These are phyloP conservation scores for Cucumis cinereus DNA, from an alignment of 306 rosid species.

Conservation along the genomic window DNA sequence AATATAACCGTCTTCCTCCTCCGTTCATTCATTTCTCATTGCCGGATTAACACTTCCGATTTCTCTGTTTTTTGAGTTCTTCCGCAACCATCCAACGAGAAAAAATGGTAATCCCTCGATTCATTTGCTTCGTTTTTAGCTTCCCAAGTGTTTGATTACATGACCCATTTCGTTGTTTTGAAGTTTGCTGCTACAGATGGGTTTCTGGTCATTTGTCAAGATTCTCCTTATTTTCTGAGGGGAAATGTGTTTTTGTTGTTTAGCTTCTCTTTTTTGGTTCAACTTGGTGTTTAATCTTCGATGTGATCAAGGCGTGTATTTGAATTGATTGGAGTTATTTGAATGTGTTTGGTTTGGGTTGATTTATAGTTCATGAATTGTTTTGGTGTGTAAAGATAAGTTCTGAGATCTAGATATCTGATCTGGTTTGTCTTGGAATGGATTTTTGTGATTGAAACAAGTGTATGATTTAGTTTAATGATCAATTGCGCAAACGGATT, in stretches of 20 bases:
- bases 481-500: background rate
- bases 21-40: background rate
- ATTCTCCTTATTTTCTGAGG: background rate
- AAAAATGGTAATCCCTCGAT: background rate
- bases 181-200: background rate
- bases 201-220: background rate
- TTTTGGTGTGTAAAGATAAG: background rate
- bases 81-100: background rate
- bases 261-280: background rate
- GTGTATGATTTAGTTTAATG: background rate
- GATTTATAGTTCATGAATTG: background rate
- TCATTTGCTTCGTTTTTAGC: background rate
- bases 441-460: background rate
- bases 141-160: background rate
- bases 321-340: background rate
- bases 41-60: background rate
- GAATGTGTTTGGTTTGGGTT: background rate
- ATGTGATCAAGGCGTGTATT: background rate
- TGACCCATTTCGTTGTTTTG: background rate
- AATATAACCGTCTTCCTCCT: background rate
- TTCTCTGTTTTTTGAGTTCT: background rate
- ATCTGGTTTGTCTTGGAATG: constrained; percentile 1
- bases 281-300: background rate
- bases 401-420: background rate
- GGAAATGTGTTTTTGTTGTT: background rate